Evolutionary conservation across 805 yeast genomes (phyloP), one percentile per base, ranked within the genome.

Genomic region (Lachancea sp.): DNA sequence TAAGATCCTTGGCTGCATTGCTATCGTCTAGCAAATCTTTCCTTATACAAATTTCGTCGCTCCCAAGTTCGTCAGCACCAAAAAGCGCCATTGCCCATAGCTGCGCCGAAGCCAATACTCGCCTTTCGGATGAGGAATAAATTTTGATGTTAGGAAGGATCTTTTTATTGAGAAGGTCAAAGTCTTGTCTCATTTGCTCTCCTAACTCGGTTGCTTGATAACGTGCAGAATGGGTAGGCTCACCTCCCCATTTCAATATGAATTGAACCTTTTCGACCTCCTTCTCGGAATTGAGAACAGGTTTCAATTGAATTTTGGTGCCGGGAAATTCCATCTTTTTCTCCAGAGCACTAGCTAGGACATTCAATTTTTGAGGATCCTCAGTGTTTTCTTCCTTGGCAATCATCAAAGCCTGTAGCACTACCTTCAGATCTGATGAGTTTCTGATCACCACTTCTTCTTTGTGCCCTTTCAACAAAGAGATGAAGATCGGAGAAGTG

Each of bases 181-280:
- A 77, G 63, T 93, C 95, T 62, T 91, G 96, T 58, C 99, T 81
- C 69, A 85, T 76, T 66, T 90, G 96, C 60, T 91, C 98, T 43
- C 99, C 99, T 16, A 93, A 78, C 65, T 93, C 99, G 25, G 82
- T 77, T 1, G 96, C 95, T 68, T 93, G 99, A 62, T 88, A 85
- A 51, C 82, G 78, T 2, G 98, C 97, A 10, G 97, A 89, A 64
- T 93, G 99, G 1, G 99, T 93, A 5, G 99, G 97, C 65, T 93
- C 99, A 51, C 99, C 99, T 56, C 99, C 99, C 99, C 99, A 93
- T 63, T 93, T 93, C 56, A 93, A 72, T 50, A 93, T 95, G 51
- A 93, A 81, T 65, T 93, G 99, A 19, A 91, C 97, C 62, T 93
- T 93, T 53, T 91, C 97, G 17, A 93, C 93, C 29, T 82, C 80